Evolutionary conservation across 345 rosid genomes (phyloP).

Genomic region (Hypericum androsaemum): DNA sequence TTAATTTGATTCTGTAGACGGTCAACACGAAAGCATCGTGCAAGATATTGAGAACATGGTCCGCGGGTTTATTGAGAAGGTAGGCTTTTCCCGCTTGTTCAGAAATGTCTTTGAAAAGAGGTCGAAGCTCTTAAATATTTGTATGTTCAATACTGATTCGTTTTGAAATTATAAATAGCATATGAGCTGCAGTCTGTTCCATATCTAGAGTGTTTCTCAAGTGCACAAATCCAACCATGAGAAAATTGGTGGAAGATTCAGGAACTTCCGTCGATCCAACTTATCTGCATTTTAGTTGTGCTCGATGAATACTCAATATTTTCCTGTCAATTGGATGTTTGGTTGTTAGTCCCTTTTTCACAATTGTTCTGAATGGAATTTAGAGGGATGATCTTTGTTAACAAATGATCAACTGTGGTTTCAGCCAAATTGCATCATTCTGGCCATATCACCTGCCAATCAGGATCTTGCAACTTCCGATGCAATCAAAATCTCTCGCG

Average conservation of each 20-base stretch:
- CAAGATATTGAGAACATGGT: constrained; percentile 90
- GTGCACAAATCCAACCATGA: too few species aligned
- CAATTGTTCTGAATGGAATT: too few species aligned
- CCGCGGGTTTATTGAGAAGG: constrained; percentile 82
- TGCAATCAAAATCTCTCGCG: constrained; percentile 94
- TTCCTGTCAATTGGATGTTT: too few species aligned
- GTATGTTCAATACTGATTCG: too few species aligned
- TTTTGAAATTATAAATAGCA: too few species aligned
- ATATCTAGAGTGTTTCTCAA: too few species aligned
- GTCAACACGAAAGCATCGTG: constrained; percentile 85
- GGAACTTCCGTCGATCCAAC: too few species aligned
- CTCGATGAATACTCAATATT: too few species aligned
- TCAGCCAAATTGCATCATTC: constrained; percentile 89
- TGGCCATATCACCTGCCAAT: constrained; percentile 97
- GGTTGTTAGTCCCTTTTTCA: too few species aligned
- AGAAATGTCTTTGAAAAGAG: background rate
- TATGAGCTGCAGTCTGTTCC: too few species aligned
- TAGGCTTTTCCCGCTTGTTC: constrained; percentile 13
- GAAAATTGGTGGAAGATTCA: too few species aligned
- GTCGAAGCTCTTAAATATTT: background rate
- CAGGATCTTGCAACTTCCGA: constrained; percentile 99
- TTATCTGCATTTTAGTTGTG: too few species aligned
- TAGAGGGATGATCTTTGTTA: background rate
- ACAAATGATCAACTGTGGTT: constrained; percentile 14
- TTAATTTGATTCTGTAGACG: constrained; percentile 41